Evolutionary conservation across 768 basidiomycete species (phyloP).

Genomic region (Pisolithus albus): DNA sequence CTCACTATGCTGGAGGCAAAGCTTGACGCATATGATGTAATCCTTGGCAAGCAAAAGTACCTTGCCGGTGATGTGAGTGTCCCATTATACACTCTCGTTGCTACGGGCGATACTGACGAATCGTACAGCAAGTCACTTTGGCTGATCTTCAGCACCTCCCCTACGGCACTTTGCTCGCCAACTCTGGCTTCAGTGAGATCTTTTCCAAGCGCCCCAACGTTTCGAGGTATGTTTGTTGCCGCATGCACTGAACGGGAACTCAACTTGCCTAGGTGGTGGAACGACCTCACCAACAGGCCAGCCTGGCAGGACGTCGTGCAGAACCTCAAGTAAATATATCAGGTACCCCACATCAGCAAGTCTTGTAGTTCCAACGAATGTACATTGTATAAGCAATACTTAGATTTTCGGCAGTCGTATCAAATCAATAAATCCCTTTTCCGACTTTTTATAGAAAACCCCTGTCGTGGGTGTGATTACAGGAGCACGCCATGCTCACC

Average conservation of each 20-base stretch:
- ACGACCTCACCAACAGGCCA: constrained; percentile 37
- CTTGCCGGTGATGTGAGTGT: constrained; percentile 47
- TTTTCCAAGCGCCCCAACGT: constrained; percentile 35
- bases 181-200: constrained; percentile 24
- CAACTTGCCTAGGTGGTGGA: constrained; percentile 42
- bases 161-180: constrained; percentile 29
- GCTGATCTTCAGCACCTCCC: constrained; percentile 57
- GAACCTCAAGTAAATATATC: neutral
- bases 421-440: no score
- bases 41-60: constrained; percentile 50
- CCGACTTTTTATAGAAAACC: no score
- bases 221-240: constrained; percentile 27
- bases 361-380: no score
- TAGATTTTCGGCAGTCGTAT: no score
- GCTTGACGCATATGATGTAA: constrained; percentile 47
- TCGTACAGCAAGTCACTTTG: constrained; percentile 37
- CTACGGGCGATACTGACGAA: neutral
- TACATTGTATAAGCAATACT: no score
- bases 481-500: no score
- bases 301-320: constrained; percentile 31
- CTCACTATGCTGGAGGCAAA: constrained; percentile 22
- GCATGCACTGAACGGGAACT: neutral
- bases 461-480: no score
- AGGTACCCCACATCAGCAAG: no score
- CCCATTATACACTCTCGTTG: neutral